phyloP scores from a whole-genome alignment of 345 rosid genomes.

The Rhizophora mangle region DNA sequence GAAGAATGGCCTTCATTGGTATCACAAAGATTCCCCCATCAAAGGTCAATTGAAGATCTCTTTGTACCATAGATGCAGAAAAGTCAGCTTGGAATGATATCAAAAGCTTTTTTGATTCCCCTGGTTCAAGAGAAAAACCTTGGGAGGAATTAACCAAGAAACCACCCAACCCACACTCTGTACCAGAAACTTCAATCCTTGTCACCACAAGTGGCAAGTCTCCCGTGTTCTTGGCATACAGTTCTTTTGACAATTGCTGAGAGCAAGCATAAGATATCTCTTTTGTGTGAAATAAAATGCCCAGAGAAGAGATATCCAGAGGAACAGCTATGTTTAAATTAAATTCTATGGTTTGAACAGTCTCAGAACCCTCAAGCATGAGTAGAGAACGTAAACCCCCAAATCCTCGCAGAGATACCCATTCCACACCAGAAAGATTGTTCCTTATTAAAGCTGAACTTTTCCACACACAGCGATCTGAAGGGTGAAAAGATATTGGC shows the following conservation, averaged over 20 bases:
- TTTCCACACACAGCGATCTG: slow-evolving; percentile 59
- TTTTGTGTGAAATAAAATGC: slow-evolving; percentile 31
- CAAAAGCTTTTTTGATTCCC: slow-evolving; percentile 55
- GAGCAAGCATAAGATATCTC: slow-evolving; percentile 43
- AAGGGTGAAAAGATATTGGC: slow-evolving; percentile 63
- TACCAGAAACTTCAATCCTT: slow-evolving; percentile 56
- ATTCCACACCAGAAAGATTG: slow-evolving; percentile 77
- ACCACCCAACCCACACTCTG: slow-evolving; percentile 47
- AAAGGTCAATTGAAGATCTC: slow-evolving; percentile 57
- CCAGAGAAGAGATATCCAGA: slow-evolving; percentile 34
- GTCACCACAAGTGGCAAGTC: slow-evolving; percentile 62
- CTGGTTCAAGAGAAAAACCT: slow-evolving; percentile 56
- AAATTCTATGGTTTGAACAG: slow-evolving; percentile 53
- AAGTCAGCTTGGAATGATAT: slow-evolving; percentile 54
- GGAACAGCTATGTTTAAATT: slow-evolving; percentile 39
- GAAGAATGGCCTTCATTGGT: slow-evolving; percentile 69
- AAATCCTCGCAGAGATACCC: slow-evolving; percentile 58
- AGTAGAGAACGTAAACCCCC: slow-evolving; percentile 54
- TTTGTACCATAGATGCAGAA: slow-evolving; percentile 41
- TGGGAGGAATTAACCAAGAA: slow-evolving; percentile 54
- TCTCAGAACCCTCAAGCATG: slow-evolving; percentile 51
- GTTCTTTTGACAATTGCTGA: slow-evolving; percentile 51
- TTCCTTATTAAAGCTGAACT: slow-evolving; percentile 63
- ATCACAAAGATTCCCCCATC: slow-evolving; percentile 54
- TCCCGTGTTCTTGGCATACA: slow-evolving; percentile 55